Conservation (phyloP, 129 eudicot species). For the sunflower (Helianthus annuus) region DNA sequence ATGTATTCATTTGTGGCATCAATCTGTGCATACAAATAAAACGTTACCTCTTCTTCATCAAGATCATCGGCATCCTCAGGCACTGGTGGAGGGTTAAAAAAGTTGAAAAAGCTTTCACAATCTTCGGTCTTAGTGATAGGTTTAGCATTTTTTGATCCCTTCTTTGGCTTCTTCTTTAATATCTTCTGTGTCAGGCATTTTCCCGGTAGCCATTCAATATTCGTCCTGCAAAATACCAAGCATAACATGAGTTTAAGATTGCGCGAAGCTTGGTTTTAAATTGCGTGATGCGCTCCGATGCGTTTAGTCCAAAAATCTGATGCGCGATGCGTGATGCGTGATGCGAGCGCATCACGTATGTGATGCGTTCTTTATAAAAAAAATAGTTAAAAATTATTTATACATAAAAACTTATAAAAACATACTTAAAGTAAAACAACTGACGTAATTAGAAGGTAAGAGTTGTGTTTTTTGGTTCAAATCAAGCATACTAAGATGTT, state of each 20-base stretch:
- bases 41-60: constrained; percentile 19
- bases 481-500: too few species aligned
- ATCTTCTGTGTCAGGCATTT: constrained; percentile 12
- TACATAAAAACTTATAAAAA: too few species aligned
- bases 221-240: constrained; percentile 50
- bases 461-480: too few species aligned
- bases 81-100: constrained; percentile 14
- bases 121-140: constrained; percentile 11
- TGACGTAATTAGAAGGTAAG: too few species aligned
- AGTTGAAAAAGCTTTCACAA: constrained; percentile 16
- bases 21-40: not conserved
- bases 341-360: too few species aligned
- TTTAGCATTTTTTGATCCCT: constrained; percentile 7
- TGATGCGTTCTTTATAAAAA: too few species aligned
- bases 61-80: constrained; percentile 5
- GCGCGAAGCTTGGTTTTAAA: too few species aligned
- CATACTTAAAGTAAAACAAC: too few species aligned
- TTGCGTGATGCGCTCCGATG: too few species aligned
- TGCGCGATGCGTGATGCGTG: too few species aligned
- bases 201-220: constrained; percentile 84
- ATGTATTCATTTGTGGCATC: not conserved
- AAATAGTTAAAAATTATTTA: too few species aligned
- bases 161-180: constrained; percentile 14
- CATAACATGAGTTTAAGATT: not conserved
- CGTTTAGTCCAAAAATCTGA: too few species aligned